Evolutionary conservation across 345 rosid species (phyloP).

Genomic region (Geranium brycei): DNA sequence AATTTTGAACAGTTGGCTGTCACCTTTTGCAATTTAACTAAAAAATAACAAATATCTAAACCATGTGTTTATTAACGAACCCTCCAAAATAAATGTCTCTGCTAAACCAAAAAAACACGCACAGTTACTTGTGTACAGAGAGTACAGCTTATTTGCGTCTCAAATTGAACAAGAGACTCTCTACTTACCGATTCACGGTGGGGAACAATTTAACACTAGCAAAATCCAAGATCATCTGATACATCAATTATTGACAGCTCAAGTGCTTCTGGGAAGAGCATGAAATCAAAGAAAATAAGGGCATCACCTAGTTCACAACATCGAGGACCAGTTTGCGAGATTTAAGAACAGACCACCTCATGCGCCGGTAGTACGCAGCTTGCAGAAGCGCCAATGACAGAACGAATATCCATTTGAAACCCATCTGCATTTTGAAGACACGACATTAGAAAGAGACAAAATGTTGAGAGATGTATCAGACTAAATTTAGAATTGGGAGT

Average conservation of each 20-base stretch:
- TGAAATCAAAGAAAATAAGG: not conserved
- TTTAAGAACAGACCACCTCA: slow-evolving; percentile 85
- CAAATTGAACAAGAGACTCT: not conserved
- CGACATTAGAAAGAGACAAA: too few relatives aligned
- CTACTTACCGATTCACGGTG: not conserved
- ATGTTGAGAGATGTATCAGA: too few relatives aligned
- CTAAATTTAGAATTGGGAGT: not conserved
- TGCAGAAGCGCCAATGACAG: slow-evolving; percentile 86
- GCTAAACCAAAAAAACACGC: not conserved
- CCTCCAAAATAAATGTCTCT: not conserved
- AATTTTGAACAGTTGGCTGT: too few relatives aligned
- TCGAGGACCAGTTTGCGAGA: slow-evolving; percentile 83
- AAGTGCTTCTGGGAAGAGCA: not conserved
- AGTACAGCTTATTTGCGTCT: not conserved
- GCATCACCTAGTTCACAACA: slow-evolving; percentile 56
- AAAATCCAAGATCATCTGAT: not conserved
- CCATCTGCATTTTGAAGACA: slow-evolving; percentile 55
- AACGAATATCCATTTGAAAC: slow-evolving; percentile 95
- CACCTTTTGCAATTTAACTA: slow-evolving; percentile 23
- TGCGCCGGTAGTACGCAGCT: slow-evolving; percentile 80
- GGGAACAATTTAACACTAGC: not conserved
- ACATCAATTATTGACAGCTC: not conserved
- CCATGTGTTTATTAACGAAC: too few relatives aligned
- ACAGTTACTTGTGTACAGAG: not conserved
- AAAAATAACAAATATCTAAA: too few relatives aligned